These are phyloP conservation scores for Acmispon strigosus DNA, from an alignment of 306 rosid species.

Conservation along the genomic window DNA sequence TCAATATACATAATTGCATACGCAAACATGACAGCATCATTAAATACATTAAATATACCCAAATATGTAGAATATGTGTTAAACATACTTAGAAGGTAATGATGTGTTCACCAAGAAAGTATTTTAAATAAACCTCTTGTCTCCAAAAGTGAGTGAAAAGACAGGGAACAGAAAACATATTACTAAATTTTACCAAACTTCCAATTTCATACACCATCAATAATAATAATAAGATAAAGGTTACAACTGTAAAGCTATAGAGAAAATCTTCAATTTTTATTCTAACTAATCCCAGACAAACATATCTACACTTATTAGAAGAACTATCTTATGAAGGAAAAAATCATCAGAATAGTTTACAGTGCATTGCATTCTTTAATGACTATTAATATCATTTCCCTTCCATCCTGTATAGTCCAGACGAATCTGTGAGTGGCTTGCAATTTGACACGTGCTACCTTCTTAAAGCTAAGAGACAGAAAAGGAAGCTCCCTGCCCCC, in stretches of 20 bases:
- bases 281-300: neutral
- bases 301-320: neutral
- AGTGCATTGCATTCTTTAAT: neutral
- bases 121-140: neutral
- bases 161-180: neutral
- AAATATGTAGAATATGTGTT: neutral
- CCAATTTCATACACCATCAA: neutral
- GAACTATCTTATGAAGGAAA: neutral
- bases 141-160: neutral
- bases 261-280: neutral
- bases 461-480: neutral
- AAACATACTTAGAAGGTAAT: neutral
- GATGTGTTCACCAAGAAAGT: neutral
- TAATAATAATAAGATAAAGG: neutral
- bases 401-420: neutral
- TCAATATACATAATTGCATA: neutral
- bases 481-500: slow-evolving; percentile 1
- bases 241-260: neutral
- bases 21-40: slow-evolving; percentile 1
- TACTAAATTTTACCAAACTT: neutral
- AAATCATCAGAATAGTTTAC: neutral
- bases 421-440: neutral
- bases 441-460: slow-evolving; percentile 4
- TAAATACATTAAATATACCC: neutral
- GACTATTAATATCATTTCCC: slow-evolving; percentile 2